Evolutionary conservation across 2,329 filamentous ascomycete genomes (phyloP).

Genomic region (Phoma sp.): DNA sequence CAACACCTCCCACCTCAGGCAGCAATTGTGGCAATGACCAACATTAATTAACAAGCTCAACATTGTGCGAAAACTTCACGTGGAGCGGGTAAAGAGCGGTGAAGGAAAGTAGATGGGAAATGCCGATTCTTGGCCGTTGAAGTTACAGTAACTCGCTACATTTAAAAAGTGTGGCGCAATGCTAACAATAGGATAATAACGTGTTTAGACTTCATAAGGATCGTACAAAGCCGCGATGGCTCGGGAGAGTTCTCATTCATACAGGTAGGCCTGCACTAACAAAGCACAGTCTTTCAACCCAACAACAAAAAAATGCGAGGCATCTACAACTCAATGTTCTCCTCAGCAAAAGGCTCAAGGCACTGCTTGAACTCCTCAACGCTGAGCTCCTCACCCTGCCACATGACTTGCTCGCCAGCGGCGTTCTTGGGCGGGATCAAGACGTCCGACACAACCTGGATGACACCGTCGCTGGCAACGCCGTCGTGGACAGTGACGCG

Average conservation of each 20-base stretch:
- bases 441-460: constrained; percentile 76
- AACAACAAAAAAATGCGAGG: background rate
- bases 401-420: constrained; percentile 43
- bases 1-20: constrained; percentile 17
- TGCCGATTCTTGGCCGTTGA: constrained; percentile 13
- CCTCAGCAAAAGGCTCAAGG: constrained; percentile 41
- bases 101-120: background rate
- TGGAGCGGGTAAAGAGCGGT: constrained; percentile 15
- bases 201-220: constrained; percentile 2
- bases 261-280: constrained; percentile 5
- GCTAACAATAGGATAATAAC: background rate
- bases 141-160: background rate
- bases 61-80: background rate
- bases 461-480: constrained; percentile 78
- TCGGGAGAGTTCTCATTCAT: background rate
- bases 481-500: constrained; percentile 72
- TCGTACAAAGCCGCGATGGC: constrained; percentile 9
- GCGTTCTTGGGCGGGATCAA: constrained; percentile 73
- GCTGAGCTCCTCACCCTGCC: constrained; percentile 59
- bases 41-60: background rate
- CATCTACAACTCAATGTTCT: constrained; percentile 41
- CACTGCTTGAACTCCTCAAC: constrained; percentile 68
- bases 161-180: constrained; percentile 6
- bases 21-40: background rate
- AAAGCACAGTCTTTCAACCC: constrained; percentile 7